Conservation (phyloP, 1,284 basidiomycete species). For the Cutaneotrichosporon cutaneum region DNA sequence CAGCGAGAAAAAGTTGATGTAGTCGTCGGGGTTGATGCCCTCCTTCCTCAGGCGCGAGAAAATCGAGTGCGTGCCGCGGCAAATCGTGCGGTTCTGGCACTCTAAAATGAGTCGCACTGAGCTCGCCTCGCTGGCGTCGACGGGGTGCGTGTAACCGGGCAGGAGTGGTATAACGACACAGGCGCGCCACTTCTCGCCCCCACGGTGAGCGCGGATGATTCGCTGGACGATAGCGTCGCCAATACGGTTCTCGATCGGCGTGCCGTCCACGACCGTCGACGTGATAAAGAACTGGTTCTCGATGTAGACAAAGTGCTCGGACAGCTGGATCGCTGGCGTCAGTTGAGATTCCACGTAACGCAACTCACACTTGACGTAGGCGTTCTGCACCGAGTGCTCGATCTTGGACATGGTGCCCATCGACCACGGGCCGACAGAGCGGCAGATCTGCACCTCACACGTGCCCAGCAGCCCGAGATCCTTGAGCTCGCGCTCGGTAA, state of each 20-base stretch:
- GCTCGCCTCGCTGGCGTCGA: constrained; percentile 89
- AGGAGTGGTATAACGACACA: constrained; percentile 90
- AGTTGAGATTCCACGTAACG: not conserved
- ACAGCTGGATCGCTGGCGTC: constrained; percentile 81
- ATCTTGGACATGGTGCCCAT: constrained; percentile 81
- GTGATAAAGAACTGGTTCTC: constrained; percentile 99
- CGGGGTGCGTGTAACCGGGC: constrained; percentile 90
- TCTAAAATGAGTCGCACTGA: constrained; percentile 92
- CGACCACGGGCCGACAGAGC: constrained; percentile 94
- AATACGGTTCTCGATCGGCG: constrained; percentile 87
- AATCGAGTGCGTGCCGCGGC: constrained; percentile 87
- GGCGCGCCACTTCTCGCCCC: constrained; percentile 82
- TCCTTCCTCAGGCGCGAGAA: constrained; percentile 82
- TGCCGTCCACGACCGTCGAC: constrained; percentile 82
- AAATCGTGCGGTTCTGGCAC: constrained; percentile 87
- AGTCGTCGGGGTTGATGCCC: constrained; percentile 88
- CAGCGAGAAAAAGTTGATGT: constrained; percentile 88
- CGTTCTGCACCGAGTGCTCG: constrained; percentile 93
- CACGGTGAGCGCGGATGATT: constrained; percentile 83
- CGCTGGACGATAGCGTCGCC: constrained; percentile 91
- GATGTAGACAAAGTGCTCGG: constrained; percentile 64
- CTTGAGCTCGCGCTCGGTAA: constrained; percentile 75
- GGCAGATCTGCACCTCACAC: constrained; percentile 95
- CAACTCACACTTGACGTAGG: constrained; percentile 77
- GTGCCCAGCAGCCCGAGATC: constrained; percentile 87